Evolutionary conservation across 2,329 filamentous ascomycete genomes (phyloP).

Genomic region (Huntiella abstrusa): DNA sequence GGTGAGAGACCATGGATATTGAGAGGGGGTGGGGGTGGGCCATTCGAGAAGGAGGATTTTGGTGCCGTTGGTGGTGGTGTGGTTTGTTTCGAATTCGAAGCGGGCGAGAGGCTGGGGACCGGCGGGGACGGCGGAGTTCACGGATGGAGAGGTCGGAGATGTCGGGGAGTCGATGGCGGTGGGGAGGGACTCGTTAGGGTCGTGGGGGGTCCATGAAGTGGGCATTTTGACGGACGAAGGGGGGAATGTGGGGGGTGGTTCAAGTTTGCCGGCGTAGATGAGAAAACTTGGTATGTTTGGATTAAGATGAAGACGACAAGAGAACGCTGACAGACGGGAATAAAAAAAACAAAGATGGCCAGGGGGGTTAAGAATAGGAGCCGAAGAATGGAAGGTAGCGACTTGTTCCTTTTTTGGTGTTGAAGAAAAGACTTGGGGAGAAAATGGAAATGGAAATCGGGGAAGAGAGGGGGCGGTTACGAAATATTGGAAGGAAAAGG

Average conservation of each 20-base stretch:
- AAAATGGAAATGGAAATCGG: constrained; percentile 16
- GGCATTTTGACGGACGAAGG: not conserved
- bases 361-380: constrained; percentile 1
- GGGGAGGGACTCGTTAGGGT: not conserved
- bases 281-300: not conserved
- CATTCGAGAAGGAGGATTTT: constrained; percentile 91
- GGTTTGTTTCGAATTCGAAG: constrained; percentile 66
- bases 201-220: not conserved
- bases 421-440: not conserved
- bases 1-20: constrained; percentile 47
- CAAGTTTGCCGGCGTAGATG: not conserved
- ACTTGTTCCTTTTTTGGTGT: too few relatives aligned
- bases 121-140: constrained; percentile 1
- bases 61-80: constrained; percentile 58
- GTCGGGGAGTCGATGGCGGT: constrained; percentile 5
- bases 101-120: constrained; percentile 26
- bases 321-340: not conserved
- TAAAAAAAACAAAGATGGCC: not conserved
- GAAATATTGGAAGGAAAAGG: too few relatives aligned
- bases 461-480: too few relatives aligned
- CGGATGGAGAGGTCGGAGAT: constrained; percentile 2
- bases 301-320: not conserved
- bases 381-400: not conserved
- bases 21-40: constrained; percentile 27
- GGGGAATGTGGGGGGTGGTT: too few relatives aligned